phyloP scores from a whole-genome alignment of 371 early-diverging fungal genomes.

The Actinomortierella ambigua region DNA sequence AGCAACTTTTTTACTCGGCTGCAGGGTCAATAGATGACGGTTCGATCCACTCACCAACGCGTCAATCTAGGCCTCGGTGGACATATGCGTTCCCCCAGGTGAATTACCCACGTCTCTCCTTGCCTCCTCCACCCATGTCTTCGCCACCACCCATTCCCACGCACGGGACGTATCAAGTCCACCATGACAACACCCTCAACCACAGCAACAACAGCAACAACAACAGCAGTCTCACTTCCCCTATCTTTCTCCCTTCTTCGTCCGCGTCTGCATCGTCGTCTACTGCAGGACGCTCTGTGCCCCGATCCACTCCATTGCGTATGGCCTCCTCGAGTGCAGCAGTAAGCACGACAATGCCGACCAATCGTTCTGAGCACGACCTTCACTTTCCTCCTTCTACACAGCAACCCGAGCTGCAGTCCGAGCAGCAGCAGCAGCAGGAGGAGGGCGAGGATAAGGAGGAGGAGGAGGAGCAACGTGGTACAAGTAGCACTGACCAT shows the following conservation, averaged over 20 bases:
- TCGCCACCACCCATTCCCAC: slow-evolving; percentile 1
- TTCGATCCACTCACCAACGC: too few relatives aligned
- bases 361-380: neutral
- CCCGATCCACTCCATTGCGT: neutral
- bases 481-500: too few relatives aligned
- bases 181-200: neutral
- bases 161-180: too few relatives aligned
- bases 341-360: neutral
- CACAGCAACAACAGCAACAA: slow-evolving; percentile 10
- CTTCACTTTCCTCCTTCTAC: too few relatives aligned
- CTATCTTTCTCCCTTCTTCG: too few relatives aligned
- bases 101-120: neutral
- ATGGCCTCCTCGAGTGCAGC: neutral
- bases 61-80: too few relatives aligned
- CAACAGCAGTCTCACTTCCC: too few relatives aligned
- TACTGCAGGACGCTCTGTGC: neutral
- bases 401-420: neutral
- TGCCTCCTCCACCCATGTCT: slow-evolving; percentile 3
- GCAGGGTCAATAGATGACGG: too few relatives aligned
- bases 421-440: neutral
- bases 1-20: too few relatives aligned
- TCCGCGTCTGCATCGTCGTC: slow-evolving; percentile 1
- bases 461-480: too few relatives aligned
- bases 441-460: neutral
- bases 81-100: too few relatives aligned